Evolutionary conservation across 108 stramenopile genomes (phyloP), one percentile per base, ranked within the genome.

Genomic region (Pseudonitzschia delicatissima): DNA sequence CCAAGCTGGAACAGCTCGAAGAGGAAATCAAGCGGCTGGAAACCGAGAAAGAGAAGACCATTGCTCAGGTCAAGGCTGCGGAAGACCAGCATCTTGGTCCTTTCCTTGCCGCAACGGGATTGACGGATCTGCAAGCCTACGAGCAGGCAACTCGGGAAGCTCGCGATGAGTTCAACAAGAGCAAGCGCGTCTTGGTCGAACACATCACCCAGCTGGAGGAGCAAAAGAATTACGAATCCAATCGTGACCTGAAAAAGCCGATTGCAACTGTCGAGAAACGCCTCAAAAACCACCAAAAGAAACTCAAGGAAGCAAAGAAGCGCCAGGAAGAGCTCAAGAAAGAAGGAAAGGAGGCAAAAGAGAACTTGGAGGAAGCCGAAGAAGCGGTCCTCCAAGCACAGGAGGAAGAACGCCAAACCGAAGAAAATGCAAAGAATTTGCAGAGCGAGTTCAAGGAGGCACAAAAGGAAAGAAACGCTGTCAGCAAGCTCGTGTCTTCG

Each of bases 111-210:
- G 74, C 66, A 25, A 94, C 93, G 27, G 93, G 92, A n/a, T 65
- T 94, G 36, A 66, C 52, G 20, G 92, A 96, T 66, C 69, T 94
- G 62, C 73, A 91, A 31, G 85, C 89, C 23, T 93, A 89, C 72
- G 96, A 93, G 45, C 82, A 85, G 48, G 85, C 87, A n/a, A 84
- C 90, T 15, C 85, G 84, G 6, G 84, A 91, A 69, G 73, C 73
- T 36, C 84, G 93, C 3, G 88, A 94, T 27, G 91, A 90, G 29
- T 90, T 89, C 67, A 69, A 86, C 66, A 78, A 79, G 36, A 89
- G 87, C 66, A 80, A 88, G 32, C 76, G 84, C 20, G 67, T 68
- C 26, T 67, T 95, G 27, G 71, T 80, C 34, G 89, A 95, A 62
- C 88, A 91, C 61, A 80, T 87, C 50, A 75, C 81, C 25, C 88